Percentiles rank a stretch among this genome's conserved stretches.
These are phyloP conservation scores for Oryza punctata DNA, from an alignment of 176 grass and related monocot species.

Conservation along the genomic window DNA sequence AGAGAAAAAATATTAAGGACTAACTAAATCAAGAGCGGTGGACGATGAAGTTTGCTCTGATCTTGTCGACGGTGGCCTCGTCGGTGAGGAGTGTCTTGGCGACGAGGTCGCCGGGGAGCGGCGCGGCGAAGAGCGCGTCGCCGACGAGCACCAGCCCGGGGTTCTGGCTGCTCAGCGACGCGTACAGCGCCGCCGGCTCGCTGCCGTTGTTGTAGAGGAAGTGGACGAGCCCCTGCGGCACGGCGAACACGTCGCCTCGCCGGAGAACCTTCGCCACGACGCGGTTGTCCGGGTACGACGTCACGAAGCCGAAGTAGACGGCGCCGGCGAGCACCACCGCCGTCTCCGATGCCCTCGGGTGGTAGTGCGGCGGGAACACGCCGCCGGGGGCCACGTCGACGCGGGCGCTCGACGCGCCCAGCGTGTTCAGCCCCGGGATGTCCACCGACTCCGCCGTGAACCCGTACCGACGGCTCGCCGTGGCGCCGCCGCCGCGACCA, in stretches of 20 bases:
- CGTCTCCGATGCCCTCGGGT: constrained; percentile 62
- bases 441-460: constrained; percentile 35
- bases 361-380: constrained; percentile 53
- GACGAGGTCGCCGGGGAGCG: constrained; percentile 49
- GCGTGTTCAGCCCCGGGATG: constrained; percentile 52
- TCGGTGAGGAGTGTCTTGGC: constrained; percentile 54
- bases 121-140: constrained; percentile 37
- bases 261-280: constrained; percentile 50
- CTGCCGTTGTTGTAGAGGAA: constrained; percentile 59
- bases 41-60: constrained; percentile 38
- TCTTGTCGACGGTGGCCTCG: constrained; percentile 1
- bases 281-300: constrained; percentile 54
- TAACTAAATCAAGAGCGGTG: neutral
- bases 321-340: constrained; percentile 46
- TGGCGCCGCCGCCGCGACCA: neutral
- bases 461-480: constrained; percentile 25
- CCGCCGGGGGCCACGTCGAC: constrained; percentile 33
- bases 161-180: constrained; percentile 63
- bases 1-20: neutral
- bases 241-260: constrained; percentile 63
- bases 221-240: constrained; percentile 62
- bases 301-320: constrained; percentile 66
- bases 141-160: constrained; percentile 46
- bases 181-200: constrained; percentile 42
- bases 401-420: constrained; percentile 40